Conservation (phyloP, 306 rosid species). For the Crataegus laevigata region DNA sequence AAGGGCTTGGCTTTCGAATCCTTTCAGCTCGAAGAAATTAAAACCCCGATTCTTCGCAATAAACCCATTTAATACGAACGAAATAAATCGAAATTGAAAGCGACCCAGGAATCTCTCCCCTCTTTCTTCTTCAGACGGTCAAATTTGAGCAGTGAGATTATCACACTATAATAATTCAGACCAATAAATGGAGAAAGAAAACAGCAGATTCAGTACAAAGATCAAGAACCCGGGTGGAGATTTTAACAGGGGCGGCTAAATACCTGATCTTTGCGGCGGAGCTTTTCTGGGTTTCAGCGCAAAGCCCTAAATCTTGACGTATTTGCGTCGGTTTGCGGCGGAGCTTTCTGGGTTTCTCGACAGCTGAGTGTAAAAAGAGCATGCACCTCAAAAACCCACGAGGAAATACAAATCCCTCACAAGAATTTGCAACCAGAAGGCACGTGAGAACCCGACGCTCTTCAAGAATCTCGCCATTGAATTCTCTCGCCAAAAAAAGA, state of each 20-base stretch:
- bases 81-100: slow-evolving; percentile 13
- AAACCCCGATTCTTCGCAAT: slow-evolving; percentile 17
- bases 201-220: slow-evolving; percentile 29
- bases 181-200: neutral
- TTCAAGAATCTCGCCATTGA: slow-evolving; percentile 50
- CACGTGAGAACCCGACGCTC: slow-evolving; percentile 31
- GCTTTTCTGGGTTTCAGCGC: neutral
- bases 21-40: slow-evolving; percentile 33
- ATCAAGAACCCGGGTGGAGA: slow-evolving; percentile 24
- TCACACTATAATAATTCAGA: neutral
- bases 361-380: neutral
- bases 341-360: neutral
- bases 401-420: slow-evolving; percentile 16
- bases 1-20: slow-evolving; percentile 21
- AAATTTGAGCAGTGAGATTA: neutral
- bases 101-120: slow-evolving; percentile 4
- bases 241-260: slow-evolving; percentile 16
- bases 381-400: slow-evolving; percentile 29
- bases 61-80: neutral
- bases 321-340: neutral
- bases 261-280: slow-evolving; percentile 42
- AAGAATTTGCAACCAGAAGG: slow-evolving; percentile 27
- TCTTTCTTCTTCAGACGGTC: slow-evolving; percentile 26
- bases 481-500: neutral
- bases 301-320: slow-evolving; percentile 12